Conservation (phyloP, 331 rosid genomes). For the Malus hybrid region DNA sequence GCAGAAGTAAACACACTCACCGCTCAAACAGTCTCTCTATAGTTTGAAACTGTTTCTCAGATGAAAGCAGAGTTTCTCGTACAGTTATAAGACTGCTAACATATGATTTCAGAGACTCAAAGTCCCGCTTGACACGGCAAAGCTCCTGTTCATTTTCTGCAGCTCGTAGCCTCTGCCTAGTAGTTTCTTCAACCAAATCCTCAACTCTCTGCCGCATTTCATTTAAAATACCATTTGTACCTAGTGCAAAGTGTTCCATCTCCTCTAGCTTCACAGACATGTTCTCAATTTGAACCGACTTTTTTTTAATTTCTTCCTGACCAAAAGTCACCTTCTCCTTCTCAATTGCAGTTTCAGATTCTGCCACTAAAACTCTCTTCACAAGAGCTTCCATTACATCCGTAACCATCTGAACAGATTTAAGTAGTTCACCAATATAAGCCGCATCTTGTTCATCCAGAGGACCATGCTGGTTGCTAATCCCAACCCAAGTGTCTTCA, state of each 20-base stretch:
- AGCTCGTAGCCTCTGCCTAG: constrained; percentile 84
- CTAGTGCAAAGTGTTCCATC: constrained; percentile 82
- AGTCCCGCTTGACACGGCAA: constrained; percentile 77
- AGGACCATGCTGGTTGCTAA: constrained; percentile 38
- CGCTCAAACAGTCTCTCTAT: constrained; percentile 92
- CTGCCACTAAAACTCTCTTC: constrained; percentile 82
- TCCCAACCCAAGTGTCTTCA: constrained; percentile 55
- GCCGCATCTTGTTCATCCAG: constrained; percentile 65
- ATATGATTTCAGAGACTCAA: constrained; percentile 88
- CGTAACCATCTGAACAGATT: constrained; percentile 78
- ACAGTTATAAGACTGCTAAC: constrained; percentile 94
- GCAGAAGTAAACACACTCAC: constrained; percentile 35
- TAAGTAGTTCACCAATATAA: constrained; percentile 67
- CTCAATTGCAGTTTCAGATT: constrained; percentile 76
- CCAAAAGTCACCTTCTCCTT: constrained; percentile 73
- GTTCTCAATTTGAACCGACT: constrained; percentile 71
- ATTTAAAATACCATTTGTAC: constrained; percentile 71
- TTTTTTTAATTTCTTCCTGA: constrained; percentile 66
- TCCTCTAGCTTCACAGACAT: constrained; percentile 88
- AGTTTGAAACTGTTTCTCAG: constrained; percentile 95
- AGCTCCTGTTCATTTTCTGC: constrained; percentile 94
- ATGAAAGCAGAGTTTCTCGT: constrained; percentile 91
- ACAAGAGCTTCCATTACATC: constrained; percentile 95
- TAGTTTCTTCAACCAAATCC: constrained; percentile 96
- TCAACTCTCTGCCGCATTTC: constrained; percentile 89